phyloP scores from a whole-genome alignment of 768 basidiomycete species.

The Omphalotus guepiniiformis region DNA sequence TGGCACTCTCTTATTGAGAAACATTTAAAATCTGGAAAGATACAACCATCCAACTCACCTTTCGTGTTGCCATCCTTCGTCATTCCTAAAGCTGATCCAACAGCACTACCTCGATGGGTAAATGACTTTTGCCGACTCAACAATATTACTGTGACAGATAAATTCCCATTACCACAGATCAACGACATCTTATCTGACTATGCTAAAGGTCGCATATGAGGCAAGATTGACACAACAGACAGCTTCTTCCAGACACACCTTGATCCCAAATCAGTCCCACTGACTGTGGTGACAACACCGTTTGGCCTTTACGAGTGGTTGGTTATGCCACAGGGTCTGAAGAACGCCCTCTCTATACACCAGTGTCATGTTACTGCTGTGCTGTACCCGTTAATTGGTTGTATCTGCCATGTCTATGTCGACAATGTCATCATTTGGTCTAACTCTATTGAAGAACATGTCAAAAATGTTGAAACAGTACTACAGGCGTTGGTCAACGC shows the following conservation, averaged over 20 bases:
- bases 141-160: constrained; percentile 18
- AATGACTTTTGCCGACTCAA: constrained; percentile 21
- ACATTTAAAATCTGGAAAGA: too few species aligned
- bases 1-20: too few species aligned
- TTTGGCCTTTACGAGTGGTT: constrained; percentile 37
- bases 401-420: constrained; percentile 40
- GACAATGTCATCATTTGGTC: constrained; percentile 47
- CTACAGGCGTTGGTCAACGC: constrained; percentile 16
- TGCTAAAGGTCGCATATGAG: constrained; percentile 20
- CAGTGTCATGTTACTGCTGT: constrained; percentile 29
- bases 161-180: constrained; percentile 16
- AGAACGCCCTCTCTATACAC: constrained; percentile 31
- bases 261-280: constrained; percentile 22
- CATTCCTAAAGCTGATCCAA: constrained; percentile 1
- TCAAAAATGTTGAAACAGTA: constrained; percentile 15
- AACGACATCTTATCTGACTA: constrained; percentile 20
- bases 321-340: constrained; percentile 36
- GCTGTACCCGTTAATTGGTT: constrained; percentile 28
- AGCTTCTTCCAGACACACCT: constrained; percentile 34
- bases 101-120: constrained; percentile 15
- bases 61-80: too few species aligned
- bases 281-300: constrained; percentile 31
- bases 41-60: too few species aligned
- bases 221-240: constrained; percentile 29
- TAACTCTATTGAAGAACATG: constrained; percentile 28